These are phyloP conservation scores for Dissophora globulifera DNA, from an alignment of 192 early-diverging fungal genomes.

Conservation along the genomic window DNA sequence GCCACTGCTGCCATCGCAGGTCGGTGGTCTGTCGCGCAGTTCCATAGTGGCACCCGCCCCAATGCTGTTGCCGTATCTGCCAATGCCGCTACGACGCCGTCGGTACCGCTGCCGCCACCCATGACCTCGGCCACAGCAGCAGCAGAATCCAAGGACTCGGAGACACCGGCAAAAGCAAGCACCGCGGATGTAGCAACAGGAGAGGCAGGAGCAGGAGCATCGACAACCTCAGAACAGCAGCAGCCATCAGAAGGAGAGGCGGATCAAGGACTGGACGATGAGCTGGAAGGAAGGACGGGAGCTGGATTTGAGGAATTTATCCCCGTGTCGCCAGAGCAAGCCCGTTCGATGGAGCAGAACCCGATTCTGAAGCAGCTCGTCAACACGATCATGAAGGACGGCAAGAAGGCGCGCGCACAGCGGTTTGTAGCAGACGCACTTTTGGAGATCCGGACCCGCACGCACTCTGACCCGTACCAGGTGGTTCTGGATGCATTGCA, in stretches of 20 bases:
- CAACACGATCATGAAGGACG: slow-evolving; percentile 93
- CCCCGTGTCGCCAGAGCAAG: slow-evolving; percentile 44
- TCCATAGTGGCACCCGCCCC: slow-evolving; percentile 26
- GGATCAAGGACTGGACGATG: no score
- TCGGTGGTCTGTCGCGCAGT: slow-evolving; percentile 15
- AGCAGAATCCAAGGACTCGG: neutral
- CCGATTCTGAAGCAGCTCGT: slow-evolving; percentile 81
- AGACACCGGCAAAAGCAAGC: neutral
- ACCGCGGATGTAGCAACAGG: neutral
- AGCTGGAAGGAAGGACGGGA: neutral
- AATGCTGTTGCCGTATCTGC: slow-evolving; percentile 19
- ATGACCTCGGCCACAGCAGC: slow-evolving; percentile 16
- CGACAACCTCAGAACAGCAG: neutral
- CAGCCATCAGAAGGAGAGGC: neutral
- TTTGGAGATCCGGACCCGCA: slow-evolving; percentile 69
- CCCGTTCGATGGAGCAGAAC: slow-evolving; percentile 61
- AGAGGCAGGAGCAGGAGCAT: neutral
- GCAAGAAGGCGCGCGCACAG: slow-evolving; percentile 86
- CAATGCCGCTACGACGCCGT: slow-evolving; percentile 40
- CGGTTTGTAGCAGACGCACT: slow-evolving; percentile 74
- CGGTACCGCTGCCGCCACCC: slow-evolving; percentile 38
- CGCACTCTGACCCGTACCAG: slow-evolving; percentile 71
- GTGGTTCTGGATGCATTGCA: slow-evolving; percentile 80
- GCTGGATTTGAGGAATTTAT: slow-evolving; percentile 27
- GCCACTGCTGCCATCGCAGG: neutral